Base-by-base conservation (phyloP, 2,329 filamentous ascomycete species). In the Verticillium longisporum region DNA sequence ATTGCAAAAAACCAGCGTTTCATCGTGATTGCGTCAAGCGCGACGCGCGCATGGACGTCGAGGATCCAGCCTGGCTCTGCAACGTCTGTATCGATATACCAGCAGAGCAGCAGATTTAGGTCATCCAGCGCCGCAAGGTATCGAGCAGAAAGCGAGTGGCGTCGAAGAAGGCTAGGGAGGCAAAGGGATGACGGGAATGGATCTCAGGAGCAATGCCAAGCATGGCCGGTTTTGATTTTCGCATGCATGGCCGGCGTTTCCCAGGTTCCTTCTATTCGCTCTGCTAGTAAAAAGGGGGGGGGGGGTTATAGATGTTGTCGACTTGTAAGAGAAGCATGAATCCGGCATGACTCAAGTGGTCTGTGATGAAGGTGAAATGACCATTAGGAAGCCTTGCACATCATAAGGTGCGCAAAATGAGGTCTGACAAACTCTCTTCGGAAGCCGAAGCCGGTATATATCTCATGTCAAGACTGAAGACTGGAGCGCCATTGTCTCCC, bases 1-100 rank as follows among this genome's bases (percentile, higher is more conserved):
- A 67, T 54, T 83, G 80, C 62, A 61, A 67, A 5, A 72, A 69
- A 6, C 77, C 80, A 2, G 66, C 83, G 1, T 83, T 83, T 61
- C 83, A 85, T 65, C 73, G 73, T 34, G 71, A 74, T 56, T 85
- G 83, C 65, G 75, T 81, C 37, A 68, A 63, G 21, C 31, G 34
- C 14, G 18, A 54, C 60, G 65, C 63, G 31, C 63, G 61, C 45
- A 59, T 59, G 58, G 61, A 41, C 41, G 60, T 76, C 69, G 65
- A 77, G 69, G 66, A 75, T 71, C 74, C 76, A 72, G 67, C 63
- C 63, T 65, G 61, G 61, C 37, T 62, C 11, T 64, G 63, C 56
- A 60, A 64, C 11, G 15, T 58, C 21, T 64, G 63, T n/a, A 33
- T 60, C 36, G 36, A 60, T 13, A 41, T 15, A 15, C 58, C 32